Conservation (phyloP, 306 rosid species). For the Glycine soja region DNA sequence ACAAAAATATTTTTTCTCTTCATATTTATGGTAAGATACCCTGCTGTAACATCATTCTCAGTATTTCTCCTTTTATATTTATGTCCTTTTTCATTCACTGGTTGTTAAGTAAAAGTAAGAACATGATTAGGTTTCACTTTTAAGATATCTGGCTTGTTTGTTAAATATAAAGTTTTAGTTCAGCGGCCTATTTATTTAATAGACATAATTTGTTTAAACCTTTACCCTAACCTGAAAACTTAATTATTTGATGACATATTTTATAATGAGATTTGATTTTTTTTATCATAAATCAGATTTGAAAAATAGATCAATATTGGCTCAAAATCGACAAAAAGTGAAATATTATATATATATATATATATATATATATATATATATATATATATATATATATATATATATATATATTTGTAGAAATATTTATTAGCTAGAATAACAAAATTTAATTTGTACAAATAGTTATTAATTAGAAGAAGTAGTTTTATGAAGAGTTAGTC, state of each 20-base stretch:
- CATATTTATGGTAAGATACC: neutral
- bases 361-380: too few species aligned
- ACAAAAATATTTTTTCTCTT: neutral
- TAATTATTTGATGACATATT: neutral
- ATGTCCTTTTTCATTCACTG: neutral
- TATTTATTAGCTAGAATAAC: too few species aligned
- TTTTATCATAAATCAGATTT: too few species aligned
- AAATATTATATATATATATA: too few species aligned
- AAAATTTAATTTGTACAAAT: too few species aligned
- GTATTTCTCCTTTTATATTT: neutral
- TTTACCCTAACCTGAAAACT: neutral
- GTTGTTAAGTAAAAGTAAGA: neutral
- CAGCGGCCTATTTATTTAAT: neutral
- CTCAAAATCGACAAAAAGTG: too few species aligned
- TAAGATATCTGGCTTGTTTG: neutral
- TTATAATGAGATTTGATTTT: neutral
- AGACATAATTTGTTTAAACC: neutral
- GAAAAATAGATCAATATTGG: too few species aligned
- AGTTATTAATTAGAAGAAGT: too few species aligned
- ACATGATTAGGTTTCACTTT: neutral
- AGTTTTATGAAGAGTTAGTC: too few species aligned
- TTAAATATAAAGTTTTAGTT: neutral
- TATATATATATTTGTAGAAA: too few species aligned
- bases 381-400: too few species aligned
- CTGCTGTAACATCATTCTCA: neutral